These are phyloP conservation scores for Cryphonectria japonica DNA, from an alignment of 2,329 filamentous ascomycete genomes.

Conservation along the genomic window DNA sequence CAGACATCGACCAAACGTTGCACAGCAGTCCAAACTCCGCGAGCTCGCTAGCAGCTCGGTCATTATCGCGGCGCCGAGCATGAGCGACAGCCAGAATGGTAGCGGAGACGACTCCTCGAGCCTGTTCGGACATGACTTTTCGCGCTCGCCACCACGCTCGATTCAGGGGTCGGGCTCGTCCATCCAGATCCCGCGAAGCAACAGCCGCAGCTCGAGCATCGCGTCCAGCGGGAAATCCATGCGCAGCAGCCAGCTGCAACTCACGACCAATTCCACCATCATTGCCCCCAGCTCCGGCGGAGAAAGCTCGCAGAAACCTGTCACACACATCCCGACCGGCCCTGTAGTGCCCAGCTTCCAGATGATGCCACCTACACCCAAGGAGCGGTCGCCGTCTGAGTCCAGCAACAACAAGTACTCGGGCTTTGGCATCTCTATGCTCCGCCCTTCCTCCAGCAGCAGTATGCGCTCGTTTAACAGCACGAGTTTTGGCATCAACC, in stretches of 20 bases:
- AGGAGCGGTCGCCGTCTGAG: constrained; percentile 30
- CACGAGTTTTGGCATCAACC: constrained; percentile 27
- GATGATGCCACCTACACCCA: constrained; percentile 51
- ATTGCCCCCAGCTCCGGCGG: constrained; percentile 34
- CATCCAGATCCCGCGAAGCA: constrained; percentile 48
- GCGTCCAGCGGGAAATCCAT: constrained; percentile 52
- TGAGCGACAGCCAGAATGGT: constrained; percentile 44
- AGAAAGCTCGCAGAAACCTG: constrained; percentile 31
- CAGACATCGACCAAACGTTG: constrained; percentile 80
- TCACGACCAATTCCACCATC: constrained; percentile 21
- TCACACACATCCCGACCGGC: constrained; percentile 23
- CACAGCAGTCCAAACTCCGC: constrained; percentile 77
- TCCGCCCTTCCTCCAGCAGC: constrained; percentile 26
- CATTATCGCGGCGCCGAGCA: constrained; percentile 54
- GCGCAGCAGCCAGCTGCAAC: constrained; percentile 33
- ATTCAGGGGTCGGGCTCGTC: constrained; percentile 54
- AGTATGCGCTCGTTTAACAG: constrained; percentile 32
- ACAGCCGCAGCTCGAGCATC: constrained; percentile 58
- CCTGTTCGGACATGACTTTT: constrained; percentile 57
- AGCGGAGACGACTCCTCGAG: constrained; percentile 63
- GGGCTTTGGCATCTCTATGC: constrained; percentile 31
- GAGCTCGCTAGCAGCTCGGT: constrained; percentile 82
- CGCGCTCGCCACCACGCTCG: constrained; percentile 60
- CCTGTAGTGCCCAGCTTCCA: constrained; percentile 45
- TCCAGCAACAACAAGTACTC: constrained; percentile 25